Conservation (phyloP, 208 protist genomes). For the Leishmania martiniquensis region DNA sequence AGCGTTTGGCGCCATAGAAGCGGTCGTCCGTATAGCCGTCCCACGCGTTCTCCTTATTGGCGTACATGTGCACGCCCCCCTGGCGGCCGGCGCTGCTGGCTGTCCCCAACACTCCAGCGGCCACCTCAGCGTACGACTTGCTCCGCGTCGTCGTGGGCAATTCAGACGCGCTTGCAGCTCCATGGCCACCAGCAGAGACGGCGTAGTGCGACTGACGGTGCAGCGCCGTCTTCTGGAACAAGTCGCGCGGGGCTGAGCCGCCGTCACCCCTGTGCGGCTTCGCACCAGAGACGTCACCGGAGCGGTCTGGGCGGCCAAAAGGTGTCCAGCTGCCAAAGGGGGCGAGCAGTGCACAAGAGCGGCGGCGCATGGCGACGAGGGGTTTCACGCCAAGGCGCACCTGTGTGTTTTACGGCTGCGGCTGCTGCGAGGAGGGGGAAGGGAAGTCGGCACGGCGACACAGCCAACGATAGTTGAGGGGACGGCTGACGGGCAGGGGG, state of each 20-base stretch:
- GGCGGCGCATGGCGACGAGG: constrained; percentile 17
- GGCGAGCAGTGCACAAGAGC: background rate
- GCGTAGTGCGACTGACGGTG: constrained; percentile 33
- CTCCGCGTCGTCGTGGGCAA: constrained; percentile 1
- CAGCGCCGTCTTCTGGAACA: constrained; percentile 30
- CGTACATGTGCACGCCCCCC: constrained; percentile 82
- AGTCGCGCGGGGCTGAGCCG: constrained; percentile 27
- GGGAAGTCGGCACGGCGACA: background rate
- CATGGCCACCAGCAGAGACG: constrained; percentile 23
- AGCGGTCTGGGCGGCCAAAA: constrained; percentile 25
- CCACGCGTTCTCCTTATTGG: constrained; percentile 90
- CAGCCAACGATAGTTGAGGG: background rate
- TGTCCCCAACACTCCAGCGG: constrained; percentile 32
- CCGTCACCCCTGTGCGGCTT: constrained; percentile 17
- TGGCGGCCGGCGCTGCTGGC: constrained; percentile 13
- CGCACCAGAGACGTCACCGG: constrained; percentile 18
- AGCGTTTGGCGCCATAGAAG: constrained; percentile 79
- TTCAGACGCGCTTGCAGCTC: constrained; percentile 3
- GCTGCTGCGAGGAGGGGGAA: background rate
- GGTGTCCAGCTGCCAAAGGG: constrained; percentile 24
- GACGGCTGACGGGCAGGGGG: background rate
- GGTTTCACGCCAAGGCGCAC: background rate
- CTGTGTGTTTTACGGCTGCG: background rate
- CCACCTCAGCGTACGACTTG: constrained; percentile 35
- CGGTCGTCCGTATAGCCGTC: constrained; percentile 82